Evolutionary conservation across 2,329 filamentous ascomycete species (phyloP), one percentile per base, ranked within the genome.

Genomic region (Fusarium tanahbumbuense): DNA sequence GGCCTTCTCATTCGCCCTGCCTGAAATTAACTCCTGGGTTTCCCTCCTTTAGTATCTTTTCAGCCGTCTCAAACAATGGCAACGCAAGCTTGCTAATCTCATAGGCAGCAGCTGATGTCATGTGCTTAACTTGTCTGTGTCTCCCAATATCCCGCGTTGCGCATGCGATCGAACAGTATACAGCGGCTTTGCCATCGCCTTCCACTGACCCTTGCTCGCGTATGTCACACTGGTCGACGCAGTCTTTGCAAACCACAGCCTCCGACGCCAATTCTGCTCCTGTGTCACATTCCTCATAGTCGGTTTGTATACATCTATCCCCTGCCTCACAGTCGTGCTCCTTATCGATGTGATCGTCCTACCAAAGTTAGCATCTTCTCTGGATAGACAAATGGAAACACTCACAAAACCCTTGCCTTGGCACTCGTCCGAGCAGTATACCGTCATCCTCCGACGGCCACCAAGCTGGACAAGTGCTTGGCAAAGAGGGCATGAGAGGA

Each of bases 401-500:
- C 82, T 73, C 75, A 86, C 84, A 50, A 82, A 80, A 52, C 79
- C 80, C 41, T 79, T 76, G 9, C 79, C 74, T 28, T 77, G 77
- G 67, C 84, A 86, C 25, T 76, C 76, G 9, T 82, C 77, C 2
- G 82, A 83, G 72, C 84, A 86, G 67, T 84, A 86, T 10, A 84
- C 74, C 4, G 80, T 81, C 58, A 83, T 69, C 30, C 75, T 76
- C 52, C 76, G 74, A 12, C 65, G 65, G 6, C 82, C 76, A 15
- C 81, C 80, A 61, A 81, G 77, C 41, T 81, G 76, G 13, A 75
- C 65, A 4, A 84, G 73, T n/a, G 82, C 73, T 67, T 85, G 82
- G 71, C 85, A 86, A 8, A 85, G 52, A 3, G 81, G 76, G 54
- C 85, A 86, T 8, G 81, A 81, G 2, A 82, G 60, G 10, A 84